Base-by-base conservation (phyloP, 441 rosid genomes). In the Adansonia gregorii region DNA sequence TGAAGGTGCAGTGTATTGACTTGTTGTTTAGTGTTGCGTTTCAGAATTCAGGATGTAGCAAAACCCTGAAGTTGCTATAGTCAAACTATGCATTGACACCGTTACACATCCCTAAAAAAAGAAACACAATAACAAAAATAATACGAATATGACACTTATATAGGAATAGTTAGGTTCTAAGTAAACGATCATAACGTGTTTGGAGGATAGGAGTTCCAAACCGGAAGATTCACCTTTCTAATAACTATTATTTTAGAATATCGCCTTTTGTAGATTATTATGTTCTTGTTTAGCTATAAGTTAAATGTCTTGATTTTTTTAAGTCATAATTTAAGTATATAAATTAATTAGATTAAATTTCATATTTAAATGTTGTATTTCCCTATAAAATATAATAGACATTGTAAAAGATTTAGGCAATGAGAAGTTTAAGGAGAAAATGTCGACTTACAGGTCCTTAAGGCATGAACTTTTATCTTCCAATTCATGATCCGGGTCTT, bases 391-490 rank as follows among this genome's bases (percentile, higher is more conserved):
- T 3, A 9, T 22, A 51, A 19, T 27, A 52, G 11, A 6, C 4
- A 7, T 20, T 11, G 10, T 10, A 68, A 11, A 12, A 48, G 3
- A 6, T 41, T 1, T 15, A 43, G n/a, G 48, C 31, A 9, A 12
- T 59, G 31, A 59, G 8, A 10, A 14, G 4, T 43, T 39, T 39
- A 19, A 8, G 35, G 8, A 22, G 20, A 49, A 46, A 49, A 31
- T 54, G 75, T 27, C 0, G 61, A 69, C 94, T 86, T 83, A 91
- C 94, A 91, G 73, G 54, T 91, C 93, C 72, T 77, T 35, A 6
- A 89, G 88, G 82, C 92, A 89, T 1, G 89, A 84, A 67, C 56
- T 80, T 31, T 22, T 79, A 4, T 83, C 74, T 59, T 80, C 83
- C 31, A 24, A 70, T 9, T 73, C 76, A 49, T 73, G 73, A 41